Percentiles rank a stretch among this genome's conserved stretches.
Conservation (phyloP, 2,329 filamentous ascomycete genomes). For the Sphaceloma murrayae region DNA sequence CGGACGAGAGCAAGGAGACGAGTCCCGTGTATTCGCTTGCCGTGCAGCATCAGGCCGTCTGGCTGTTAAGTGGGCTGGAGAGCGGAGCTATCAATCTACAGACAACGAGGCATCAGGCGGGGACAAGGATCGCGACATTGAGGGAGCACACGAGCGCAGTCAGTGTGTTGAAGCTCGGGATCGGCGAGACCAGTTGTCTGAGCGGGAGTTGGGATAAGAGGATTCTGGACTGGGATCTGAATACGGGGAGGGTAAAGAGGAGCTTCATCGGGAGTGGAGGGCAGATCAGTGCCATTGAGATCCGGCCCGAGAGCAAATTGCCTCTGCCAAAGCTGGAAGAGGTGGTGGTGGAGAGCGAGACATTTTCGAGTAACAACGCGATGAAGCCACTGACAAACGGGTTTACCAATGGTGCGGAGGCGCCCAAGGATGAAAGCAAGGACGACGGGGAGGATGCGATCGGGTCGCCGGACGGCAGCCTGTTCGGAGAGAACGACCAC, state of each 20-base stretch:
- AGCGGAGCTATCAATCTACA: slow-evolving; percentile 89
- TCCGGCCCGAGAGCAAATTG: slow-evolving; percentile 64
- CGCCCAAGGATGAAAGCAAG: slow-evolving; percentile 22
- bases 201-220: slow-evolving; percentile 97
- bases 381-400: slow-evolving; percentile 50
- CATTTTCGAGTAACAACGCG: slow-evolving; percentile 65
- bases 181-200: slow-evolving; percentile 77
- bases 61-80: slow-evolving; percentile 83
- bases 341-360: slow-evolving; percentile 47
- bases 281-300: slow-evolving; percentile 82
- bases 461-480: slow-evolving; percentile 62
- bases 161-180: slow-evolving; percentile 69
- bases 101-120: slow-evolving; percentile 87
- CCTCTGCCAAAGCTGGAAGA: slow-evolving; percentile 66
- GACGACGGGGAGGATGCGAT: slow-evolving; percentile 45
- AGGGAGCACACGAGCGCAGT: slow-evolving; percentile 84
- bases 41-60: slow-evolving; percentile 78
- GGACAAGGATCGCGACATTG: slow-evolving; percentile 73
- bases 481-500: slow-evolving; percentile 66
- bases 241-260: slow-evolving; percentile 68
- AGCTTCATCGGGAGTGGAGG: slow-evolving; percentile 67
- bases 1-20: slow-evolving; percentile 42
- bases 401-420: slow-evolving; percentile 33
- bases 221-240: slow-evolving; percentile 88
- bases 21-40: slow-evolving; percentile 93